These are phyloP conservation scores for Torulaspora gathmanii DNA, from an alignment of 805 yeast species.

Conservation along the genomic window DNA sequence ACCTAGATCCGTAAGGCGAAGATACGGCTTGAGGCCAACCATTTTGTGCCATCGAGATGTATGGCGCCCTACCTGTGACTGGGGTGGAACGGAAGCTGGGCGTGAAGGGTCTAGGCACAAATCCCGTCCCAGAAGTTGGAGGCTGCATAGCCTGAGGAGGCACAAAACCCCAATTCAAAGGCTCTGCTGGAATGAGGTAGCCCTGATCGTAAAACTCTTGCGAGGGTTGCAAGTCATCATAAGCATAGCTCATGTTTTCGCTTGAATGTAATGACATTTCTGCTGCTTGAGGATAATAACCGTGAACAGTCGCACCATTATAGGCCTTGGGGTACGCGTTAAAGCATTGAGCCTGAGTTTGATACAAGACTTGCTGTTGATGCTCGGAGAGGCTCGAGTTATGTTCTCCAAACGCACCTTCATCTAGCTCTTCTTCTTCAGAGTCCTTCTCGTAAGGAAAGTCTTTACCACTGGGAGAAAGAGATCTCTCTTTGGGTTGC, in stretches of 20 bases:
- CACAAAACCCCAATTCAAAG: constrained; percentile 17
- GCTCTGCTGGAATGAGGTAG: constrained; percentile 14
- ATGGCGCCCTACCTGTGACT: constrained; percentile 19
- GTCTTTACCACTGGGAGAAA: constrained; percentile 8
- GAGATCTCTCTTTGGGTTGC: constrained; percentile 13
- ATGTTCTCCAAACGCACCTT: constrained; percentile 1
- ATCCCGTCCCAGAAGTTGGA: constrained; percentile 14
- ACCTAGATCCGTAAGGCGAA: constrained; percentile 15
- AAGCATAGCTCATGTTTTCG: constrained; percentile 11
- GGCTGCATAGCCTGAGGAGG: constrained; percentile 25
- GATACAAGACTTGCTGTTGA: constrained; percentile 7
- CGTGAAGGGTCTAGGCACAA: constrained; percentile 18
- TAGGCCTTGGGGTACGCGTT: constrained; percentile 14
- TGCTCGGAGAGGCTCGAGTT: constrained; percentile 7
- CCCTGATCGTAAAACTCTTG: constrained; percentile 19
- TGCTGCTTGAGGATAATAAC: constrained; percentile 9
- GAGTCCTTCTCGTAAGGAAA: constrained; percentile 9
- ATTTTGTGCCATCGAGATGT: constrained; percentile 12
- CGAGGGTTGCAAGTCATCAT: constrained; percentile 17
- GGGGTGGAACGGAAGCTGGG: constrained; percentile 22
- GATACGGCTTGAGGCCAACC: constrained; percentile 14
- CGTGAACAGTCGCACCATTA: constrained; percentile 9
- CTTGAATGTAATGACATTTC: constrained; percentile 6
- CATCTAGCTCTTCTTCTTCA: constrained; percentile 7
- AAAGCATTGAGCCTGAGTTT: constrained; percentile 7